phyloP scores from a whole-genome alignment of 345 rosid species.

The Eucalyptus tenuipes region DNA sequence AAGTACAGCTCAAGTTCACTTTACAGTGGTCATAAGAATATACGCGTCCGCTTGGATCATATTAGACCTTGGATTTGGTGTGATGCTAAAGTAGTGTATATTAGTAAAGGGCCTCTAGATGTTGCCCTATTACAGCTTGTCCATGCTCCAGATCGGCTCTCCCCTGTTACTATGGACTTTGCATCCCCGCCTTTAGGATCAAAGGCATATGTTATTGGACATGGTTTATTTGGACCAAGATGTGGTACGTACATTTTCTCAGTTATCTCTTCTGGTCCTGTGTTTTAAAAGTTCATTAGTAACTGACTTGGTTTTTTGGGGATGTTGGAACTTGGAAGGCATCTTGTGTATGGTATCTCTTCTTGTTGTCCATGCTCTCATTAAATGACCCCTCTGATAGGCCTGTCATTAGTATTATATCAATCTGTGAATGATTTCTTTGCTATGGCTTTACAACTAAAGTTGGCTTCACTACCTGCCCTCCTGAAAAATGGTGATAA shows the following conservation, averaged over 20 bases:
- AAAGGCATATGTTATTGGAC: conserved; percentile 67
- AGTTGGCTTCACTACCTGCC: not conserved
- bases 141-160: conserved; percentile 40
- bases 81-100: conserved; percentile 57
- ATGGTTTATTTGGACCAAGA: conserved; percentile 84
- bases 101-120: conserved; percentile 75
- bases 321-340: not conserved
- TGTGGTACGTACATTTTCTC: conserved; percentile 35
- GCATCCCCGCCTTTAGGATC: conserved; percentile 57
- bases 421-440: not conserved
- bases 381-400: not conserved
- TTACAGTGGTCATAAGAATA: conserved; percentile 20
- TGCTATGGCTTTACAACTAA: not conserved
- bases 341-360: not conserved
- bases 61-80: conserved; percentile 69
- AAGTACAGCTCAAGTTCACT: conserved; percentile 16
- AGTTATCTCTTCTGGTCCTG: not conserved
- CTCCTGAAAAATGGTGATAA: not conserved
- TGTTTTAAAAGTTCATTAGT: not conserved
- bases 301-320: not conserved
- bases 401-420: not conserved
- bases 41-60: conserved; percentile 68
- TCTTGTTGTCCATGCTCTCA: not conserved
- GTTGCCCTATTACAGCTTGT: conserved; percentile 73
- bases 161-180: conserved; percentile 34